phyloP scores from a whole-genome alignment of 768 basidiomycete genomes.

The Lentinula lateritia region DNA sequence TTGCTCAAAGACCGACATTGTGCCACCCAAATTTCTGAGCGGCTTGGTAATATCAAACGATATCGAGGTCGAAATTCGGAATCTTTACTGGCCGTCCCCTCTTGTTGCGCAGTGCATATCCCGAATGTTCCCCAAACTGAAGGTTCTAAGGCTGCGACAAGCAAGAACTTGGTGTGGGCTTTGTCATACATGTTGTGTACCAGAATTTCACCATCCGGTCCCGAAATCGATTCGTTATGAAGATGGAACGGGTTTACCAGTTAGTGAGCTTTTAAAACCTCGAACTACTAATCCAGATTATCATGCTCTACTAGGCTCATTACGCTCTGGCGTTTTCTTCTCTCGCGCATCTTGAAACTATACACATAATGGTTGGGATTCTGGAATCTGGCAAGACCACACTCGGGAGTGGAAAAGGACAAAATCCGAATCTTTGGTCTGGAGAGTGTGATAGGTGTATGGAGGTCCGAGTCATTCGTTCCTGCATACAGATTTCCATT shows the following conservation, averaged over 20 bases:
- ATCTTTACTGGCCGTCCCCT: not conserved
- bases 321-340: not conserved
- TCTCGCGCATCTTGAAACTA: not conserved
- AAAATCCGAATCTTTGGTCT: not conserved
- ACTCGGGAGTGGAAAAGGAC: not conserved
- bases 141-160: not conserved
- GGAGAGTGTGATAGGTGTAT: constrained; percentile 5
- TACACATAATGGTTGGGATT: not conserved
- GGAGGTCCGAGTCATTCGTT: not conserved
- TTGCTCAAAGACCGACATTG: not conserved
- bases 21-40: not conserved
- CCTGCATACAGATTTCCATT: too few species aligned
- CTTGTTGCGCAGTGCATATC: not conserved
- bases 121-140: not conserved
- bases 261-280: not conserved
- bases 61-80: not conserved
- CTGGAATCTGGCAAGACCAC: not conserved
- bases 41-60: not conserved
- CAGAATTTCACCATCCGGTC: not conserved
- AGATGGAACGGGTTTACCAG: not conserved
- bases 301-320: not conserved
- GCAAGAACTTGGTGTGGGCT: not conserved
- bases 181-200: not conserved
- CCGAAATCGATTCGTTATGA: not conserved
- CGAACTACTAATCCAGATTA: not conserved